Conservation (phyloP, 257 asterid genomes). For the Solanum infundibuliforme region DNA sequence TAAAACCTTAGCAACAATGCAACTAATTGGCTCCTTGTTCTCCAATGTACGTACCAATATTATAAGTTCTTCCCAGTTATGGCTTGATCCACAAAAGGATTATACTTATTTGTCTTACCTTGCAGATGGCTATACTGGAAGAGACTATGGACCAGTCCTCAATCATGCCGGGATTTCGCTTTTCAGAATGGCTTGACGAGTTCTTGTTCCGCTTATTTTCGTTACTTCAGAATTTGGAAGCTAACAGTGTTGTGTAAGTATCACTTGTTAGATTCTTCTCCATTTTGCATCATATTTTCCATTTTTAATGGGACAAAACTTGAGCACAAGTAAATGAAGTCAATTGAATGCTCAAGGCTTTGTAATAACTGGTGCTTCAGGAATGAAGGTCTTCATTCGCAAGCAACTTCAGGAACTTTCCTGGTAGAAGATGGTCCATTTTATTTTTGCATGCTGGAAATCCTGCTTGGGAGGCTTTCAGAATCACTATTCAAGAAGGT, state of each 20-base stretch:
- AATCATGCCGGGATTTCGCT: constrained; percentile 49
- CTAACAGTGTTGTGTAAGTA: constrained; percentile 83
- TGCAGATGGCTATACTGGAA: constrained; percentile 81
- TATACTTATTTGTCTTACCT: constrained; percentile 25
- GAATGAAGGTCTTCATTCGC: constrained; percentile 70
- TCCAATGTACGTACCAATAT: constrained; percentile 59
- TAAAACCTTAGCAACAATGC: constrained; percentile 96
- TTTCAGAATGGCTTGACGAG: constrained; percentile 99
- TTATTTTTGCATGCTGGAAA: constrained; percentile 92
- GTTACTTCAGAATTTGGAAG: constrained; percentile 92
- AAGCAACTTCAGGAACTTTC: constrained; percentile 80
- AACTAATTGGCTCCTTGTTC: constrained; percentile 85
- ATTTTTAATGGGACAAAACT: background rate
- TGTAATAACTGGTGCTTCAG: constrained; percentile 38
- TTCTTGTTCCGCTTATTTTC: constrained; percentile 85
- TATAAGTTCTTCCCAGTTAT: background rate
- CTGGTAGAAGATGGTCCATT: constrained; percentile 93
- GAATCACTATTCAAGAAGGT: constrained; percentile 87
- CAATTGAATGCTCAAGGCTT: background rate
- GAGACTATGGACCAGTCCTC: constrained; percentile 49
- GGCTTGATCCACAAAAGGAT: constrained; percentile 1
- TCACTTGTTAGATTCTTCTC: constrained; percentile 14
- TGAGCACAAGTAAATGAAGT: background rate
- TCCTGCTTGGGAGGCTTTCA: constrained; percentile 89
- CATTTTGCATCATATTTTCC: constrained; percentile 4